Evolutionary conservation across 768 basidiomycete genomes (phyloP).

Genomic region (Lactarius tabidus): DNA sequence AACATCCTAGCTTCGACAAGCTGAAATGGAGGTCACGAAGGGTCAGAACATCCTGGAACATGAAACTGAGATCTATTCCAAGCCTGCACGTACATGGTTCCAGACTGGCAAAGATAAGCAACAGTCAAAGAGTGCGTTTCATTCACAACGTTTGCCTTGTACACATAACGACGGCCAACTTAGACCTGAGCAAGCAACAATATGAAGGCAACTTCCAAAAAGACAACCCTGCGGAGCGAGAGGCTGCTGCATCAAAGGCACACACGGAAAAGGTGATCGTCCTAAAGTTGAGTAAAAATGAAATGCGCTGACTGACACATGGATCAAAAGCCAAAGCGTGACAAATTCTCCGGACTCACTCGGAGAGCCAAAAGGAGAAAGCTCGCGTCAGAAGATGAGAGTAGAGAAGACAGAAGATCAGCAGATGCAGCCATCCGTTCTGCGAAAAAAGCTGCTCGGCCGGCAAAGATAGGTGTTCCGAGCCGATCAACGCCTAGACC

Average conservation of each 20-base stretch:
- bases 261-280: conserved; percentile 34
- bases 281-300: neutral
- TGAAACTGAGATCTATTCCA: conserved; percentile 83
- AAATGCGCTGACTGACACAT: conserved; percentile 6
- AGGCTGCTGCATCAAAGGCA: conserved; percentile 30
- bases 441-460: conserved; percentile 76
- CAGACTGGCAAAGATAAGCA: conserved; percentile 82
- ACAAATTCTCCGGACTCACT: conserved; percentile 79
- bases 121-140: conserved; percentile 62
- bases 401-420: conserved; percentile 52
- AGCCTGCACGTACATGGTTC: conserved; percentile 99
- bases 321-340: conserved; percentile 58
- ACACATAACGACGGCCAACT: conserved; percentile 3
- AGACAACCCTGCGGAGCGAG: conserved; percentile 37
- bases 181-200: conserved; percentile 72
- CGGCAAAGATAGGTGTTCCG: conserved; percentile 67
- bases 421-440: conserved; percentile 76
- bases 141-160: conserved; percentile 2
- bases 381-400: conserved; percentile 78
- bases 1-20: conserved; percentile 62
- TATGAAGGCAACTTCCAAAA: conserved; percentile 55
- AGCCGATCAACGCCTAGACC: conserved; percentile 33
- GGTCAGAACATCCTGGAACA: conserved; percentile 96
- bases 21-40: conserved; percentile 95
- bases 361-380: conserved; percentile 85